Evolutionary conservation across 108 stramenopile genomes (phyloP).

Genomic region (Cyclotella kingstonii): DNA sequence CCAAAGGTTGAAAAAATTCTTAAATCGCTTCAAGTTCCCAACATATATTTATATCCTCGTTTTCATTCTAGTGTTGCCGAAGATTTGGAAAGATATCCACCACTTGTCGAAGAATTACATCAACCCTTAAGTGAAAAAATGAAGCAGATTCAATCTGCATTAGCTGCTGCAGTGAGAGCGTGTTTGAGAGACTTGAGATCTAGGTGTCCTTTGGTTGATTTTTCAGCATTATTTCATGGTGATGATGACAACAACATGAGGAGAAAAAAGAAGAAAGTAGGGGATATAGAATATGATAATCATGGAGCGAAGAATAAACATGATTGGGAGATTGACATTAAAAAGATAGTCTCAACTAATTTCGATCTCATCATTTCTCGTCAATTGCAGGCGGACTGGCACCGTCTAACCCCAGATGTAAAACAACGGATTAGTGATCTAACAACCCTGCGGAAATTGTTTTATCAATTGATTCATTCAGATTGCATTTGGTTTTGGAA

Average conservation of each 20-base stretch:
- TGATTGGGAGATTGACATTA: slow-evolving; percentile 67
- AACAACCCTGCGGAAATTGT: slow-evolving; percentile 80
- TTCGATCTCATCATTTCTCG: slow-evolving; percentile 83
- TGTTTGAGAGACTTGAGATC: slow-evolving; percentile 86
- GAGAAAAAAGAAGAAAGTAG: slow-evolving; percentile 4
- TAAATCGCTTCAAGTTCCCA: slow-evolving; percentile 76
- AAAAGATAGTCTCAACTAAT: slow-evolving; percentile 84
- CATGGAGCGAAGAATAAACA: slow-evolving; percentile 12
- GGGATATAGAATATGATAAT: not conserved
- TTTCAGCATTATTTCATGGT: slow-evolving; percentile 37
- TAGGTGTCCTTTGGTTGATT: slow-evolving; percentile 64
- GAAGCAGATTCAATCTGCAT: slow-evolving; percentile 83
- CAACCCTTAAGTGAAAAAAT: slow-evolving; percentile 83
- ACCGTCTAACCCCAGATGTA: slow-evolving; percentile 76
- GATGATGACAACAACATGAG: slow-evolving; percentile 11
- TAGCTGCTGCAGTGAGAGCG: slow-evolving; percentile 83
- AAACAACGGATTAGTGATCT: slow-evolving; percentile 92
- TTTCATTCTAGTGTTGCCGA: slow-evolving; percentile 83
- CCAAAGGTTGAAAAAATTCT: slow-evolving; percentile 87
- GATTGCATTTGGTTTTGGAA: slow-evolving; percentile 92
- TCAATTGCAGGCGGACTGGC: slow-evolving; percentile 97
- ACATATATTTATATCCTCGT: slow-evolving; percentile 92
- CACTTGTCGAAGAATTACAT: slow-evolving; percentile 84
- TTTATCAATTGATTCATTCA: slow-evolving; percentile 88
- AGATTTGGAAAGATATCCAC: slow-evolving; percentile 72